Percentiles rank a stretch among this genome's conserved stretches.
Evolutionary conservation across 75 land plant genomes (phyloP).

Genomic region (Pinus taeda): DNA sequence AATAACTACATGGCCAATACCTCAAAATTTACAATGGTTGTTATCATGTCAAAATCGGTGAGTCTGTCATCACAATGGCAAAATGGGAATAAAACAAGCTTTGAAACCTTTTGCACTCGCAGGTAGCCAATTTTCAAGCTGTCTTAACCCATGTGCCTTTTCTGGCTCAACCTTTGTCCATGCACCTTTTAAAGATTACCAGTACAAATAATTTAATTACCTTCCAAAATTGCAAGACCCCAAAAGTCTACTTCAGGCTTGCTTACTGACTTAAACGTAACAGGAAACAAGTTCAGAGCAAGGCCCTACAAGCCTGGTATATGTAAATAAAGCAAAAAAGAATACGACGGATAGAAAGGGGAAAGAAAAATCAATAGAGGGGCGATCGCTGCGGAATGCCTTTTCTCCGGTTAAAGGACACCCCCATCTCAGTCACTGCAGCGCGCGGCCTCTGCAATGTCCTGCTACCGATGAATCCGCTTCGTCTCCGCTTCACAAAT

Average conservation of each 20-base stretch:
- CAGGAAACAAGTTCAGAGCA: not conserved
- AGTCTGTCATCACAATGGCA: no score
- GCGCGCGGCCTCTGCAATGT: not conserved
- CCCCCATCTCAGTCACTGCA: not conserved
- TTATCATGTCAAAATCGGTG: no score
- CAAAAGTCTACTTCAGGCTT: not conserved
- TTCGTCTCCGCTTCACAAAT: constrained; percentile 10
- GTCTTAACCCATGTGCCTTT: no score
- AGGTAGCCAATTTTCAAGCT: no score
- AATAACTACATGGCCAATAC: no score
- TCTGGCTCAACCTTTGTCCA: no score
- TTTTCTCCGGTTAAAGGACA: constrained; percentile 4
- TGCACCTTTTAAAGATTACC: no score
- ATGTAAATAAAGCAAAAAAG: not conserved
- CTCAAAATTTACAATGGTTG: no score
- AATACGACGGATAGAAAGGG: not conserved
- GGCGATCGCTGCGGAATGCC: constrained; percentile 9
- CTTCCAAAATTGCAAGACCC: constrained; percentile 12
- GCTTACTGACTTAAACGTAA: not conserved
- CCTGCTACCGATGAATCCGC: not conserved
- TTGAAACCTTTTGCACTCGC: no score
- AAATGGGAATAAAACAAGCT: no score
- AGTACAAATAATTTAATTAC: no score
- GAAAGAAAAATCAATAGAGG: not conserved
- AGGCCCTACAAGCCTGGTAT: not conserved